phyloP scores from a whole-genome alignment of 768 basidiomycete species.

The Tubosaeta sp. region DNA sequence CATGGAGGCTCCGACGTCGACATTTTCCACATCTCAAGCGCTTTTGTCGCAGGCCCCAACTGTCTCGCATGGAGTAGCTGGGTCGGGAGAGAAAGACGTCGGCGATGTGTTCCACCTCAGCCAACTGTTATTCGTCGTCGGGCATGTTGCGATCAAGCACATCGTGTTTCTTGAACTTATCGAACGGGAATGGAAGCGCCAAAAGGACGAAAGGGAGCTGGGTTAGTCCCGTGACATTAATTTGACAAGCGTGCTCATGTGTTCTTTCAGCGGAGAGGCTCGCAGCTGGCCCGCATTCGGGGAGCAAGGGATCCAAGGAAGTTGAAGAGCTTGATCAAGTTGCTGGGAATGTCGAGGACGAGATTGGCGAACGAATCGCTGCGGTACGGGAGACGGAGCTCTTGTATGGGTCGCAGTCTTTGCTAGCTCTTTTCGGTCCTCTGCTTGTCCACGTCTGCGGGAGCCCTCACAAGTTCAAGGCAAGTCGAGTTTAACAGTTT shows the following conservation, averaged over 20 bases:
- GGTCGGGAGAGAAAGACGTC: slow-evolving; percentile 42
- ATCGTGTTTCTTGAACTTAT: slow-evolving; percentile 94
- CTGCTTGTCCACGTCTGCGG: slow-evolving; percentile 89
- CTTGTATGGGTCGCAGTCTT: slow-evolving; percentile 74
- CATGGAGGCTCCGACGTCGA: slow-evolving; percentile 29
- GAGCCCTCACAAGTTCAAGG: slow-evolving; percentile 89
- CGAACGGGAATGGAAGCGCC: slow-evolving; percentile 93
- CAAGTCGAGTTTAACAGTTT: slow-evolving; percentile 20
- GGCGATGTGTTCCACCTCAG: slow-evolving; percentile 86
- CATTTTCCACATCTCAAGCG: slow-evolving; percentile 15
- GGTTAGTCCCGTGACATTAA: slow-evolving; percentile 41
- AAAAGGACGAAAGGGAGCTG: slow-evolving; percentile 84
- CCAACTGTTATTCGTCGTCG: slow-evolving; percentile 93
- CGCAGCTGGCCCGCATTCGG: slow-evolving; percentile 35
- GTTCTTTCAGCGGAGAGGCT: slow-evolving; percentile 54
- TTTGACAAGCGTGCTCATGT: background rate
- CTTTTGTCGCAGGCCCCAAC: slow-evolving; percentile 20
- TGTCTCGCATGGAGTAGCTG: slow-evolving; percentile 5
- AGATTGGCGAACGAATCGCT: slow-evolving; percentile 90
- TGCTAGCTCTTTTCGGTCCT: slow-evolving; percentile 83
- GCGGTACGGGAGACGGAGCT: slow-evolving; percentile 82
- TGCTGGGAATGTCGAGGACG: slow-evolving; percentile 95
- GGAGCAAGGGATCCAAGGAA: slow-evolving; percentile 47
- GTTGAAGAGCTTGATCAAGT: slow-evolving; percentile 94
- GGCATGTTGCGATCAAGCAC: slow-evolving; percentile 96